Base-by-base conservation (phyloP, 148 eudicot species). In the Talinum fruticosum region DNA sequence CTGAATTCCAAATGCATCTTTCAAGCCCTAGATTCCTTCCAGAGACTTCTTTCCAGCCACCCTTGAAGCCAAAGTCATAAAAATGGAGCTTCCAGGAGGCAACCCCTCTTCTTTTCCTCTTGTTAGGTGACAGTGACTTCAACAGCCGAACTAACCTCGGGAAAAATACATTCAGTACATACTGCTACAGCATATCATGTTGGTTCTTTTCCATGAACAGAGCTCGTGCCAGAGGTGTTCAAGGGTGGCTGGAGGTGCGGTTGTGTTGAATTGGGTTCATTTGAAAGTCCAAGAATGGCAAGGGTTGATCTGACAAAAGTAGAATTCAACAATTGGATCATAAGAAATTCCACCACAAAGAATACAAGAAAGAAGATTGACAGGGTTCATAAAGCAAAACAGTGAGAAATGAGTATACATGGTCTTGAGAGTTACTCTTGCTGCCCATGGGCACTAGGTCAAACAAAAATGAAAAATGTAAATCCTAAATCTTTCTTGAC, bases 251-350 rank as follows among this genome's bases (percentile, higher is more conserved):
- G 16, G 33, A 29, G 79, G 34, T 71, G 85, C 21, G 83, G 72
- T 75, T 87, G 90, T 71, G 83, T 83, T 75, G 57, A 12, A 66
- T 79, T 83, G 5, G 87, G 47, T 81, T 93, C 95, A 71, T 78
- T 85, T 67, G 79, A 80, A 79, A 93, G 84, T 65, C 96, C 97
- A 28, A 93, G 92, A 78, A 86, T 79, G 33, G 71, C 78, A 29
- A 93, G 83, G n/a, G 87, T 85, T 34, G 93, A 80, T 75, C 97
- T 93, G 92, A 88, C 54, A 76, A 75, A 84, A 65, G 51, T 35
- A 66, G 49, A 79, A 68, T 35, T 30, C 13, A 59, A 44, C 6
- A 29, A 53, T 34, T 69, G 57, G 32, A 72, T 38, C 10, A 28
- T 41, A 41, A 41, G 12, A 41, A 8, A 41, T 1, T 41, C 47